Conservation (phyloP, 345 rosid genomes). For the Mallotus nudiflorus region DNA sequence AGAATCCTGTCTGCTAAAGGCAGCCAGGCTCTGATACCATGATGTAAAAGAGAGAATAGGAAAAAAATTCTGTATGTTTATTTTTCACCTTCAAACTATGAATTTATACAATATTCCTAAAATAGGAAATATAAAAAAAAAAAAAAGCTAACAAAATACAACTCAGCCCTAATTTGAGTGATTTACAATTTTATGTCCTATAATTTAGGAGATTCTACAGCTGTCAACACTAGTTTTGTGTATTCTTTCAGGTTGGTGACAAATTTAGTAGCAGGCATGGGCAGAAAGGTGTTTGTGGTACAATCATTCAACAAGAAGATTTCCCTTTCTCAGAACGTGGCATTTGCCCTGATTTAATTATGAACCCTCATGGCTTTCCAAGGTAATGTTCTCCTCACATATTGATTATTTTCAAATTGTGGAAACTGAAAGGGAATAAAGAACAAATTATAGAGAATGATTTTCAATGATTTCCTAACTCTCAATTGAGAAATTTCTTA, state of each 20-base stretch:
- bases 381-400: constrained; percentile 43
- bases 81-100: too few relatives aligned
- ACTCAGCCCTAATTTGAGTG: too few relatives aligned
- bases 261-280: constrained; percentile 99
- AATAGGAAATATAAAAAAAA: too few relatives aligned
- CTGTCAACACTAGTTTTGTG: constrained; percentile 7
- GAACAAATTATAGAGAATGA: not conserved
- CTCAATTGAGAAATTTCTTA: not conserved
- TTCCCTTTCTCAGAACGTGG: constrained; percentile 97
- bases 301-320: constrained; percentile 90
- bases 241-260: constrained; percentile 70
- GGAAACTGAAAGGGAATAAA: not conserved
- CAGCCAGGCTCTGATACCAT: too few relatives aligned
- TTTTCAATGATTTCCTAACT: not conserved
- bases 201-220: too few relatives aligned
- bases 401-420: not conserved
- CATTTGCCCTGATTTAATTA: constrained; percentile 91
- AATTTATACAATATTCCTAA: too few relatives aligned
- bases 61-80: too few relatives aligned
- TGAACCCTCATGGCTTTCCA: constrained; percentile 99
- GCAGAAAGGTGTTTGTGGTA: constrained; percentile 98
- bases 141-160: too few relatives aligned
- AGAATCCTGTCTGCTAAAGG: too few relatives aligned
- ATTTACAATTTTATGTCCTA: too few relatives aligned
- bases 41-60: too few relatives aligned